A percentile compares a stretch with the other conserved stretches of the same genome.
Evolutionary conservation across 2,329 filamentous ascomycete genomes (phyloP).

Genomic region (Nemania sp.): DNA sequence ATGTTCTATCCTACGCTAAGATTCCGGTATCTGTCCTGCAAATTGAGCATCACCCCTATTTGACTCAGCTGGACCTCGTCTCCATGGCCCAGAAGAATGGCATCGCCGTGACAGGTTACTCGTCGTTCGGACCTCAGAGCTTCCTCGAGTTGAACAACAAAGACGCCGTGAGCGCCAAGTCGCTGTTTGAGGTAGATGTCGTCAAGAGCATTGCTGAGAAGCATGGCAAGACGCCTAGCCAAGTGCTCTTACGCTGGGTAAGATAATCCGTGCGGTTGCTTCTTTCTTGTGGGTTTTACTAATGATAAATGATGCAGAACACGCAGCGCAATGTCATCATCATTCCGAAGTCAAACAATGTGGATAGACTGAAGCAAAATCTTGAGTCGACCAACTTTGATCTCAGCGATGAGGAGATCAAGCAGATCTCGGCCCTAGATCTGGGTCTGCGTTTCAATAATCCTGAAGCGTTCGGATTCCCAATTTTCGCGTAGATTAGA

Average conservation of each 20-base stretch:
- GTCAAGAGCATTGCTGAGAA: conserved; percentile 59
- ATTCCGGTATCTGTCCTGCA: conserved; percentile 77
- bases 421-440: conserved; percentile 56
- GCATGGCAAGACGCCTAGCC: conserved; percentile 61
- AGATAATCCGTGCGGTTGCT: not conserved
- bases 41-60: conserved; percentile 86
- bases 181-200: conserved; percentile 41
- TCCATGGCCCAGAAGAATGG: conserved; percentile 58
- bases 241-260: conserved; percentile 66
- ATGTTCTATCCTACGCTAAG: conserved; percentile 76
- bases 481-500: conserved; percentile 37
- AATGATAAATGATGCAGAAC: conserved; percentile 30
- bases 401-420: conserved; percentile 55
- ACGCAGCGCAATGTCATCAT: conserved; percentile 64
- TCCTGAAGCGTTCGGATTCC: conserved; percentile 42
- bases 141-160: conserved; percentile 39
- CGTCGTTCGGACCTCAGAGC: conserved; percentile 61
- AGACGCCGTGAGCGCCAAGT: conserved; percentile 33
- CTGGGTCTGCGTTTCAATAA: conserved; percentile 60
- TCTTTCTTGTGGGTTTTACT: not conserved
- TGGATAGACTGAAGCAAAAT: conserved; percentile 54
- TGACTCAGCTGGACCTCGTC: conserved; percentile 59
- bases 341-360: conserved; percentile 64
- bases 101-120: conserved; percentile 65
- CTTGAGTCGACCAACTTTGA: conserved; percentile 58